phyloP scores from a whole-genome alignment of 805 yeast species.

The Myxozyma lipomycoides region DNA sequence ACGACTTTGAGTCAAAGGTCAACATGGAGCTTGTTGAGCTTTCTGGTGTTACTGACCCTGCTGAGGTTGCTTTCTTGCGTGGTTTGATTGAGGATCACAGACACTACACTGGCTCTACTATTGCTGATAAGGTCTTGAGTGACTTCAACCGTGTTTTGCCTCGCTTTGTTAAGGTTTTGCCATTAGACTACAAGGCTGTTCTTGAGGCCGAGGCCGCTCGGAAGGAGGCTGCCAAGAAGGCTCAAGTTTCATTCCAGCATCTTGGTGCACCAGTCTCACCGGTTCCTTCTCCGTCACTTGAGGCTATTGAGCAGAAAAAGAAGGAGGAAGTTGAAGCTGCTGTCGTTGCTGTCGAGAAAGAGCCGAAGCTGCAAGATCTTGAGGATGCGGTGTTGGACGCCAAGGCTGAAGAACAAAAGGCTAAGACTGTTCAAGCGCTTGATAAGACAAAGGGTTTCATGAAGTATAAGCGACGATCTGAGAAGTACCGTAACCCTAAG shows the following conservation, averaged over 20 bases:
- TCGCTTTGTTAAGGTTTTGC: conserved; percentile 79
- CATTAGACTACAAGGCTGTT: conserved; percentile 85
- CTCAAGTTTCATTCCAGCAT: conserved; percentile 32
- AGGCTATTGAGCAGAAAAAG: conserved; percentile 48
- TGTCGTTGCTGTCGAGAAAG: conserved; percentile 38
- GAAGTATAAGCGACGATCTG: conserved; percentile 86
- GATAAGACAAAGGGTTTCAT: conserved; percentile 88
- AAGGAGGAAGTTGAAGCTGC: conserved; percentile 84
- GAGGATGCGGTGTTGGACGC: conserved; percentile 82
- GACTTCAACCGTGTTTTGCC: conserved; percentile 88
- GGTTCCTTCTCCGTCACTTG: conserved; percentile 7
- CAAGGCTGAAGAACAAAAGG: conserved; percentile 59
- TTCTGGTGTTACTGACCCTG: conserved; percentile 70
- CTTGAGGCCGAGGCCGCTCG: conserved; percentile 69
- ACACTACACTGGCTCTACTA: conserved; percentile 87
- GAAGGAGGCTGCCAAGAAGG: conserved; percentile 59
- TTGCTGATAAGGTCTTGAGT: conserved; percentile 75
- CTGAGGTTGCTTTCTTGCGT: conserved; percentile 89
- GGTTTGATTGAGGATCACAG: conserved; percentile 92
- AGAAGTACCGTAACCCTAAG: conserved; percentile 74
- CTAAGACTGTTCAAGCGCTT: conserved; percentile 52
- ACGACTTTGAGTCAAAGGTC: conserved; percentile 70
- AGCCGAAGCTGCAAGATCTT: conserved; percentile 83
- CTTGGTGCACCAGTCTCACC: conserved; percentile 22
- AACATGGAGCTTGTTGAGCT: conserved; percentile 81